Evolutionary conservation across 805 yeast species (phyloP).

Genomic region (Metschnikowia aberdeeniae): DNA sequence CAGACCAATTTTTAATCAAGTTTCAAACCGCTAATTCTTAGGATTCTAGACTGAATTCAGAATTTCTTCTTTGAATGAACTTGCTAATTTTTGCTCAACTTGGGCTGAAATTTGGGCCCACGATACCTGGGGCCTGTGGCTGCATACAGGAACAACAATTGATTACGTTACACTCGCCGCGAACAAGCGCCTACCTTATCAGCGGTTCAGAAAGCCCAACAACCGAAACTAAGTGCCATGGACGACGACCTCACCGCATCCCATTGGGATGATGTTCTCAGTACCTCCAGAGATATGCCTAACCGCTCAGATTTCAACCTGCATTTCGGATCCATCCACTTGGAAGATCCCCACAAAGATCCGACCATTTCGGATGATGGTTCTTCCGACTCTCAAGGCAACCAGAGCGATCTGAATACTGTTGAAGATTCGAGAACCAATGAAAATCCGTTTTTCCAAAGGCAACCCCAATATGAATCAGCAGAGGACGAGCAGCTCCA

Average conservation of each 20-base stretch:
- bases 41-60: neutral
- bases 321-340: constrained; percentile 14
- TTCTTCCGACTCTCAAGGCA: constrained; percentile 13
- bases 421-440: constrained; percentile 8
- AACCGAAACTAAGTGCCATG: constrained; percentile 21
- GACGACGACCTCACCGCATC: constrained; percentile 52
- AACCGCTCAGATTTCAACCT: constrained; percentile 7
- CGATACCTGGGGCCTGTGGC: no score
- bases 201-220: neutral
- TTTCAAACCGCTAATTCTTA: neutral
- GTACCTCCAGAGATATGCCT: constrained; percentile 21
- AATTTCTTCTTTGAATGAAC: no score
- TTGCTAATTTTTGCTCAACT: neutral
- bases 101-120: neutral
- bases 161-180: neutral
- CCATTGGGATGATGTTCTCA: constrained; percentile 58
- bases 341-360: constrained; percentile 13
- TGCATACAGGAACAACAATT: no score
- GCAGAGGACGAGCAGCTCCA: constrained; percentile 19
- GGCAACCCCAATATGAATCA: constrained; percentile 6
- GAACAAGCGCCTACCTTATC: neutral
- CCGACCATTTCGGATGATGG: constrained; percentile 10
- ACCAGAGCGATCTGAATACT: constrained; percentile 13
- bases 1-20: no score
- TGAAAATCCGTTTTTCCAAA: neutral